These are phyloP conservation scores for Penicillium crystallinum DNA, from an alignment of 495 filamentous ascomycete species.

Conservation along the genomic window DNA sequence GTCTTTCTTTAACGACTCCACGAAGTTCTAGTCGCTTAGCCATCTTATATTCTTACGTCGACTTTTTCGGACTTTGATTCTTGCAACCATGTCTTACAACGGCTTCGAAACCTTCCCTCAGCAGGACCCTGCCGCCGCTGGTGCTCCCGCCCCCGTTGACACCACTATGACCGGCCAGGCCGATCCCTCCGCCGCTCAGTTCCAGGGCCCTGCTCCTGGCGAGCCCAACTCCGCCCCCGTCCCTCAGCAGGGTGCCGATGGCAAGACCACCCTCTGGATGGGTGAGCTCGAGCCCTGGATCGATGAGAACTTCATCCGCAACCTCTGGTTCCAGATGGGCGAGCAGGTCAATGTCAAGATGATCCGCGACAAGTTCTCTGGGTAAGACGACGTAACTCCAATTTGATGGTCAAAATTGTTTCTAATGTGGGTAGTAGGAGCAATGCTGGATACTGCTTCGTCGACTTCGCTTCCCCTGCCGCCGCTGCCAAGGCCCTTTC, in stretches of 20 bases:
- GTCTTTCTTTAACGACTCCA: constrained; percentile 41
- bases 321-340: constrained; percentile 82
- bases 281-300: constrained; percentile 99
- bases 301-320: constrained; percentile 97
- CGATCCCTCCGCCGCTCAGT: constrained; percentile 51
- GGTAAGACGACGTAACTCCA: constrained; percentile 55
- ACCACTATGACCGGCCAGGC: constrained; percentile 49
- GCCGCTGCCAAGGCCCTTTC: constrained; percentile 86
- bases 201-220: constrained; percentile 49
- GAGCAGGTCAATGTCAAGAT: constrained; percentile 98
- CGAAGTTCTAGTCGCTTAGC: constrained; percentile 34
- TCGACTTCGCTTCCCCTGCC: constrained; percentile 80
- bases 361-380: constrained; percentile 98
- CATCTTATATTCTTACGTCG: constrained; percentile 36
- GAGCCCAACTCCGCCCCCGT: constrained; percentile 47
- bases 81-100: constrained; percentile 51
- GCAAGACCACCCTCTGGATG: constrained; percentile 93
- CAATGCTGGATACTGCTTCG: constrained; percentile 98
- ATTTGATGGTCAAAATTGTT: constrained; percentile 15
- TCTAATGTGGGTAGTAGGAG: constrained; percentile 60
- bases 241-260: constrained; percentile 54
- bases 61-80: constrained; percentile 26
- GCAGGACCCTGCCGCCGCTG: constrained; percentile 51
- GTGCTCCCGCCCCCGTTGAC: constrained; percentile 49
- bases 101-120: constrained; percentile 54